These are phyloP conservation scores for Malassezia psittaci DNA, from an alignment of 1,284 basidiomycete species.

Conservation along the genomic window DNA sequence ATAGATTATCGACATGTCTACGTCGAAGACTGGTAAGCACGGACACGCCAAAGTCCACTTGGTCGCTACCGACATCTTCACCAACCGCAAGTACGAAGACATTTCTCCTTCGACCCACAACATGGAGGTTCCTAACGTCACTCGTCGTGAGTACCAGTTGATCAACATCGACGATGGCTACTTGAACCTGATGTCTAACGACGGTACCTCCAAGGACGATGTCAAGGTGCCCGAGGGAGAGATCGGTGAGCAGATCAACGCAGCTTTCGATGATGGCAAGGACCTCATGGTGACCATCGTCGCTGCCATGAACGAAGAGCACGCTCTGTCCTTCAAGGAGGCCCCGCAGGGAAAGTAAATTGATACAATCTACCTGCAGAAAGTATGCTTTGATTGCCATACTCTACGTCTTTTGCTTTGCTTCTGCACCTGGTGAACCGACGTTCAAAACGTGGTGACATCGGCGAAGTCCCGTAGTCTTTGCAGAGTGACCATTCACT, in stretches of 20 bases:
- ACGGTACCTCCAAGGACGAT: slow-evolving; percentile 83
- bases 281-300: slow-evolving; percentile 76
- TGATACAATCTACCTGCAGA: not conserved
- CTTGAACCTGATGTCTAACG: slow-evolving; percentile 83
- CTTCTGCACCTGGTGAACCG: no score
- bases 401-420: no score
- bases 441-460: no score
- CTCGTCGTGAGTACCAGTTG: slow-evolving; percentile 81
- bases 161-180: slow-evolving; percentile 59
- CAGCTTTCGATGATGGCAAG: slow-evolving; percentile 73
- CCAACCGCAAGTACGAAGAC: slow-evolving; percentile 59
- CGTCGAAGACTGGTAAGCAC: slow-evolving; percentile 95
- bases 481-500: not conserved
- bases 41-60: slow-evolving; percentile 99
- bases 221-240: slow-evolving; percentile 83
- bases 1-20: slow-evolving; percentile 65
- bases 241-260: slow-evolving; percentile 65
- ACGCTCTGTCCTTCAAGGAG: slow-evolving; percentile 61
- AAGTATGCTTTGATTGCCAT: not conserved
- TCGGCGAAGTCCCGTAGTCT: not conserved
- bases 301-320: slow-evolving; percentile 82
- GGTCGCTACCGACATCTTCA: slow-evolving; percentile 72
- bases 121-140: slow-evolving; percentile 96
- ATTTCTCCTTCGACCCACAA: slow-evolving; percentile 97
- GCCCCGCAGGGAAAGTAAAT: slow-evolving; percentile 43